phyloP scores from a whole-genome alignment of 2,329 filamentous ascomycete genomes.

The Fusarium sp. region DNA sequence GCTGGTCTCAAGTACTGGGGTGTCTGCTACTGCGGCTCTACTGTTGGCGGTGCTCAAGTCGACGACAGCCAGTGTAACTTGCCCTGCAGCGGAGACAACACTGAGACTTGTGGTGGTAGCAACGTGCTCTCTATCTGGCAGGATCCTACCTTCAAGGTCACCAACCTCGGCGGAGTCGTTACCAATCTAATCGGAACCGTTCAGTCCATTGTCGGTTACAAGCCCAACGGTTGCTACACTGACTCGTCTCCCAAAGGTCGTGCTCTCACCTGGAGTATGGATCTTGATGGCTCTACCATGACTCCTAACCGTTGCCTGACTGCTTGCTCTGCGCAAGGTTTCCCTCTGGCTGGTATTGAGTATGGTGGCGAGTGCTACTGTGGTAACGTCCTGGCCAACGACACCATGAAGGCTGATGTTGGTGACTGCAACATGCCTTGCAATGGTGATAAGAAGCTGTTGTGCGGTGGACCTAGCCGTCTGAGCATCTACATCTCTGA shows the following conservation, averaged over 20 bases:
- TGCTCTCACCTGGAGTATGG: conserved; percentile 58
- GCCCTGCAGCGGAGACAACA: conserved; percentile 60
- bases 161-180: conserved; percentile 35
- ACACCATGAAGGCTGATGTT: conserved; percentile 51
- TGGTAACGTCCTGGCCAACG: conserved; percentile 64
- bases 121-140: conserved; percentile 60
- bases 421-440: conserved; percentile 63
- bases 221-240: conserved; percentile 70
- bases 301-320: conserved; percentile 57
- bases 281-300: conserved; percentile 51
- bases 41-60: conserved; percentile 63
- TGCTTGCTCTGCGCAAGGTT: conserved; percentile 57
- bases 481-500: conserved; percentile 61
- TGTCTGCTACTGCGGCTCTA: conserved; percentile 64
- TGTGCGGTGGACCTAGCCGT: conserved; percentile 57
- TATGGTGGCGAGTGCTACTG: conserved; percentile 62
- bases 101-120: conserved; percentile 60
- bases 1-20: conserved; percentile 64
- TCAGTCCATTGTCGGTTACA: conserved; percentile 61
- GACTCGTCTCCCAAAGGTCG: conserved; percentile 56
- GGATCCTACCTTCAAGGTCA: conserved; percentile 61
- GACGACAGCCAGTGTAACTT: conserved; percentile 67
- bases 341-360: conserved; percentile 61
- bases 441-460: conserved; percentile 57
- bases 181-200: conserved; percentile 53